Conservation (phyloP, 352 stramenopile species). For the Thraustochytrium striatum region DNA sequence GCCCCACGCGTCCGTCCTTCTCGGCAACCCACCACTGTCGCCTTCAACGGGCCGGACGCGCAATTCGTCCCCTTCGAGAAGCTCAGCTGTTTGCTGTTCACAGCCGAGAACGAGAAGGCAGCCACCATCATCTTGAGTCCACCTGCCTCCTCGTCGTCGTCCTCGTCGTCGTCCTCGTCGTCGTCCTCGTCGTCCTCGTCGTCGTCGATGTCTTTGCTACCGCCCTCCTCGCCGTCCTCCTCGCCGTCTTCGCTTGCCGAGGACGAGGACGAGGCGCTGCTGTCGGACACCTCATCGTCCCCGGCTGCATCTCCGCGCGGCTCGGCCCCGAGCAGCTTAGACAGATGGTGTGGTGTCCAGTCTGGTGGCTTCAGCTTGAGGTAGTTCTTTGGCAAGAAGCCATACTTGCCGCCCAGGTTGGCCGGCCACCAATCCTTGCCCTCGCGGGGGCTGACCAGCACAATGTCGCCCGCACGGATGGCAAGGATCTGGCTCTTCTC, state of each 20-base stretch:
- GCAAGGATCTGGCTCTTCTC: constrained; percentile 11
- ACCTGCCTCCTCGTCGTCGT: neutral
- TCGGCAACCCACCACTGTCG: too few relatives aligned
- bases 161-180: neutral
- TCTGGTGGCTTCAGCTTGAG: constrained; percentile 41
- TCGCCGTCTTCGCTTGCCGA: neutral
- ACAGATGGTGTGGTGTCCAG: constrained; percentile 8
- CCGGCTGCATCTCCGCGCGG: neutral
- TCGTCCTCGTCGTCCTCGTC: neutral
- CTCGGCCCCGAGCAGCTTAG: neutral
- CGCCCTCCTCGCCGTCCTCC: neutral
- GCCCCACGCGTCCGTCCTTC: too few relatives aligned
- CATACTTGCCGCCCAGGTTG: constrained; percentile 2
- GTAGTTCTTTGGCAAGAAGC: constrained; percentile 35
- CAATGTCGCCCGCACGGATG: constrained; percentile 12
- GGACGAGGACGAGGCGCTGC: neutral
- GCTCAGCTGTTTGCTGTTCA: too few relatives aligned
- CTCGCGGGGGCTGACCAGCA: constrained; percentile 35
- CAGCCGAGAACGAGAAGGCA: too few relatives aligned
- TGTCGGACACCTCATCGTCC: neutral
- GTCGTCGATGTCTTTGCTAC: neutral
- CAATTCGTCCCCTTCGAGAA: too few relatives aligned
- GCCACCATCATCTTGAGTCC: too few relatives aligned
- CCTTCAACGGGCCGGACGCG: too few relatives aligned
- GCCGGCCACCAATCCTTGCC: constrained; percentile 44